Evolutionary conservation across 257 asterid genomes (phyloP).

Genomic region (Solanum piurae): DNA sequence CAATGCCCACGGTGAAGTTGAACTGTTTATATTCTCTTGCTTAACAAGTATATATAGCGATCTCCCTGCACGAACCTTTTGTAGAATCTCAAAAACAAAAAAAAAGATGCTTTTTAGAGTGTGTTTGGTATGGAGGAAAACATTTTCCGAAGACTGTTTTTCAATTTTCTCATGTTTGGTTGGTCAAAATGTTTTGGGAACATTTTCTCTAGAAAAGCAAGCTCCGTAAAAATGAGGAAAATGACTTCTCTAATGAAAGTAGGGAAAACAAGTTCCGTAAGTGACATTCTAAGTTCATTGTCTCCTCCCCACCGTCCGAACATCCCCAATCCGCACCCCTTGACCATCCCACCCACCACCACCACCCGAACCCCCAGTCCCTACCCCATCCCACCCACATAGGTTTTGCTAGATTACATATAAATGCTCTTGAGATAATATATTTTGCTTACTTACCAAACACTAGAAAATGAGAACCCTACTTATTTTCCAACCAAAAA

Average conservation of each 20-base stretch:
- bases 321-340: neutral
- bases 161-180: neutral
- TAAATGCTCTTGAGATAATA: neutral
- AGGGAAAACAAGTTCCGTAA: neutral
- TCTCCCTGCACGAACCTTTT: neutral
- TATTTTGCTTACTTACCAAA: neutral
- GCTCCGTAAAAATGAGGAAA: neutral
- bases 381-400: neutral
- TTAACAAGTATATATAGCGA: neutral
- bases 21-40: neutral
- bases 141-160: neutral
- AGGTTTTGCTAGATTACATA: neutral
- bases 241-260: neutral
- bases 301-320: neutral
- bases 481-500: neutral
- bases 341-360: neutral
- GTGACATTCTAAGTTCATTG: neutral
- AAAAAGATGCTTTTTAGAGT: neutral
- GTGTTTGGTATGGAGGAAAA: neutral
- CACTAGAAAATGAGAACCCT: neutral
- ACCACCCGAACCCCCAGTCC: neutral
- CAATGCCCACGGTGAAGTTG: neutral
- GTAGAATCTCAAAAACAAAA: neutral
- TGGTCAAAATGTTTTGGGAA: neutral
- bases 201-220: neutral